Conservation (phyloP, 192 early-diverging fungal species). For the Pilobolus umbonatus region DNA sequence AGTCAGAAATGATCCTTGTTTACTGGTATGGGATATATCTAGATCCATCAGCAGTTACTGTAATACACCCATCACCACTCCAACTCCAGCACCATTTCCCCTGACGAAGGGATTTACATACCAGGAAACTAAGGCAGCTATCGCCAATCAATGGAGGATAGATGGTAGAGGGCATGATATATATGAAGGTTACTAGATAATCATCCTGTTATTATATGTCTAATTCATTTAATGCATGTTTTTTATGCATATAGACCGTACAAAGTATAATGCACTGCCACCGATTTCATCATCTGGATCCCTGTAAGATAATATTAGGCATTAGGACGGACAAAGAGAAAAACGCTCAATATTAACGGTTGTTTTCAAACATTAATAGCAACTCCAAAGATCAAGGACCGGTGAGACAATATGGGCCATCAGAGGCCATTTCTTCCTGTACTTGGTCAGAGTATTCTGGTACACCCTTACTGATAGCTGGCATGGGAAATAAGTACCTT, state of each 20-base stretch:
- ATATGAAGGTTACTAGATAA: conserved; percentile 1
- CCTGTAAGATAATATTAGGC: neutral
- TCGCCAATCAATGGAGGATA: conserved; percentile 5
- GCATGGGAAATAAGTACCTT: conserved; percentile 68
- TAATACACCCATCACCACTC: conserved; percentile 12
- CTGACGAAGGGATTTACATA: neutral
- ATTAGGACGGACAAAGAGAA: neutral
- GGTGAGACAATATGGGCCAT: conserved; percentile 55
- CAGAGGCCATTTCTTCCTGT: conserved; percentile 63
- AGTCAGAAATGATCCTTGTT: conserved; percentile 62
- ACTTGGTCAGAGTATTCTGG: conserved; percentile 54
- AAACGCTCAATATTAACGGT: neutral
- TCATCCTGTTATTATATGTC: neutral
- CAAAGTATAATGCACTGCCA: neutral
- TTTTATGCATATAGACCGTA: neutral
- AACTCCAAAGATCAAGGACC: conserved; percentile 30
- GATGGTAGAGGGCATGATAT: conserved; percentile 3
- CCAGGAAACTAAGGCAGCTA: conserved; percentile 2
- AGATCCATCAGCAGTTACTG: conserved; percentile 38
- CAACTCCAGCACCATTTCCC: conserved; percentile 11
- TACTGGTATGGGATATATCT: conserved; percentile 75
- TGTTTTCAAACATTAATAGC: neutral
- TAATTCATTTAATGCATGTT: neutral
- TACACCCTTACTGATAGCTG: conserved; percentile 58
- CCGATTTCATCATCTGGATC: conserved; percentile 1